Conservation (phyloP, 2,329 filamentous ascomycete species). For the Emergomyces africanus region DNA sequence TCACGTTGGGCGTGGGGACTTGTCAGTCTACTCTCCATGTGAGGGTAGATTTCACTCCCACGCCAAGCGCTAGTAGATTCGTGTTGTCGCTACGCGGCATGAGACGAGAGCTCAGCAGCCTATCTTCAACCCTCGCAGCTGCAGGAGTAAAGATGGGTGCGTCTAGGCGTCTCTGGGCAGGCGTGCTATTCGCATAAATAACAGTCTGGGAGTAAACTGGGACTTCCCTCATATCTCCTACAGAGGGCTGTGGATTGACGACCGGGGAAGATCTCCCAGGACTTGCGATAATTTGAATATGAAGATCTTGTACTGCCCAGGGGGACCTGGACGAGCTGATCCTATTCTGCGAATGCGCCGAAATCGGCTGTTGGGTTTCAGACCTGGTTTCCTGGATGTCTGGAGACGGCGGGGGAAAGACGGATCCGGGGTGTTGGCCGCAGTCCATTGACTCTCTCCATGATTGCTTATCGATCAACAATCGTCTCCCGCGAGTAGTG, state of each 20-base stretch:
- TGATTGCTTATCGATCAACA: not conserved
- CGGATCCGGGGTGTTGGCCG: not conserved
- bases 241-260: not conserved
- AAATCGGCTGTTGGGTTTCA: not conserved
- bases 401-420: not conserved
- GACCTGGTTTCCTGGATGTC: not conserved
- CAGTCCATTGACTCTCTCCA: not conserved
- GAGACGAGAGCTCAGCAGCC: not conserved
- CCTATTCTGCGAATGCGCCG: not conserved
- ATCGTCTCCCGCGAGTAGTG: not conserved
- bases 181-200: not conserved
- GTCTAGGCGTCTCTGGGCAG: not conserved
- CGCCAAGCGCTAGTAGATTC: not conserved
- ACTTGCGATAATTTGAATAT: not conserved
- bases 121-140: not conserved
- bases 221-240: not conserved
- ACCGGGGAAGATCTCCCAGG: not conserved
- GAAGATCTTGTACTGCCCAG: not conserved
- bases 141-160: not conserved
- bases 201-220: not conserved
- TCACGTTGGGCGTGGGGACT: not conserved
- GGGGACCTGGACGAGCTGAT: not conserved
- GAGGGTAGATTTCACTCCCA: not conserved
- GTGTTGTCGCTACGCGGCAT: not conserved
- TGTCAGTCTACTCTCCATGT: not conserved